Base-by-base conservation (phyloP, 257 asterid species). In the Lithospermum erythrorhizon region DNA sequence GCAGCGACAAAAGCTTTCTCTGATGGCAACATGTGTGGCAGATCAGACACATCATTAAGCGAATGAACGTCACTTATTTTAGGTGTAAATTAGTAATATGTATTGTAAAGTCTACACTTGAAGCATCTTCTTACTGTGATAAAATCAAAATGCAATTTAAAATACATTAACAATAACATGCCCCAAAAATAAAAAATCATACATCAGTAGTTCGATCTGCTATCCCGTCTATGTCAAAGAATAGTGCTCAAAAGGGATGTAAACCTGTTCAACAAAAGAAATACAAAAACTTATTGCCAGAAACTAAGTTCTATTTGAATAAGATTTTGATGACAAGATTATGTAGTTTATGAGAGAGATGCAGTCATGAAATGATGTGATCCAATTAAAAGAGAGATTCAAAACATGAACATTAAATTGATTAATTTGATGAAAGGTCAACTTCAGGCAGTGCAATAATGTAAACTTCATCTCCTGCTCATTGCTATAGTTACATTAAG, bases 1-100 rank as follows among this genome's bases (percentile, higher is more conserved):
- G 97, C 98, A 73, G 97, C 98, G 61, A 91, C 96, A 75, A 93
- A 93, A 57, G 94, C 97, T 81, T 83, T 94, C 74, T 86, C 97
- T 57, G 96, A 84, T 35, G 97, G 98, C 76, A 93, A 70, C 98
- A 93, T 93, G 69, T 93, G 98, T 25, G 98, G 98, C 79, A 93
- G 70, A 97, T 93, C 78, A 55, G 49, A 63, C 24, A 61, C 29
- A 74, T 48, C 21, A 53, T n/a, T 19, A n/a, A 41, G 0, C 16
- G 10, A 53, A 22, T 53, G 10, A 53, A 53, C 18, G 16, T 19
- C 24, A 53, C 17, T 11, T 3, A 41, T 14, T 41, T 5, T 5
- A 41, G 0, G 49, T 41, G 14, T 8, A 41, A 11, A 41, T 41
- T 11, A 13, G 5, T 13, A 13, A 41, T 41, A 41, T 41, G 17